Evolutionary conservation across 768 basidiomycete genomes (phyloP), one percentile per base, ranked within the genome.

Genomic region (Boletus subcaerulescens): DNA sequence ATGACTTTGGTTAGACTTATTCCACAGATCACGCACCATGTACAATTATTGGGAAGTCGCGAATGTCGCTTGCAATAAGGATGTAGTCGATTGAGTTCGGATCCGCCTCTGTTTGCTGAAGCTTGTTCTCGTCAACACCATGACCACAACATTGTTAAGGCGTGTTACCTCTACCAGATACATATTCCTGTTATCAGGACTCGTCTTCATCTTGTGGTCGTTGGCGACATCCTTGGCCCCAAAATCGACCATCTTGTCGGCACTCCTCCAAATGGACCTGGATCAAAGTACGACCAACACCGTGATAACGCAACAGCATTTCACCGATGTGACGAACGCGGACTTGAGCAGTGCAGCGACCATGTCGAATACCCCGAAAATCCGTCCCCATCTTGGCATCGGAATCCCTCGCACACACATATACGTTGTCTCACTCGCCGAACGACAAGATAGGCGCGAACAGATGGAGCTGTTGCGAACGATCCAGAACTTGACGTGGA

Each of bases 341-440:
- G 43, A 11, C 52, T 32, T 11, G 8, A 48, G 33, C 33, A 24
- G 53, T 17, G 2, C 10, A 15, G 12, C 35, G 10, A 33, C 49
- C 33, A 11, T 38, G 4, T 3, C 24, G 24, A 48, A 36, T n/a
- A n/a, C 12, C 15, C 32, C 31, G 10, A 20, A 40, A n/a, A 13
- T 11, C 11, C 47, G 24, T 4, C 49, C 55, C 5, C 29, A 52
- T 5, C 18, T 38, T 49, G 60, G 53, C 12, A 70, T 82, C 7
- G 75, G 74, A 32, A 61, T 79, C 31, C 71, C 77, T 15, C 69
- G 73, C 5, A 5, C 65, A 1, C 61, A 72, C 10, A 74, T 82
- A 48, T 84, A 80, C 58, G 80, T 89, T 1, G 62, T 90, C 40
- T 85, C 85, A 24, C 81, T 89, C 29, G 78, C 80, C 10, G 70